Evolutionary conservation across 768 basidiomycete genomes (phyloP), one percentile per base, ranked within the genome.

Genomic region (Lyophyllum semitale): DNA sequence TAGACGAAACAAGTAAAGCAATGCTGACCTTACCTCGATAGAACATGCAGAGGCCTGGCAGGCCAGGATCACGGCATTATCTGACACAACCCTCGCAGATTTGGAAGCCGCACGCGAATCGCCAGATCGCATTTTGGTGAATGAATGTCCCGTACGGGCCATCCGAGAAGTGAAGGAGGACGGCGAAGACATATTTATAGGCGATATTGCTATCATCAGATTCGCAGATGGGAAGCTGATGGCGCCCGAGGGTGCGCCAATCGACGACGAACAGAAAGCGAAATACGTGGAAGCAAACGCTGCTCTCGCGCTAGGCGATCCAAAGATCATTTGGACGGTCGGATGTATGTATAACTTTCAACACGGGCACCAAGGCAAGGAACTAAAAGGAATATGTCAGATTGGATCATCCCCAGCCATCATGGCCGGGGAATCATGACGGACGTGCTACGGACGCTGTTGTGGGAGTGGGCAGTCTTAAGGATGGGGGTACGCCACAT

Each of bases 341-440:
- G 88, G 87, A 59, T 77, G 88, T 88, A 65, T 12, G 79, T 56
- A 20, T 20, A n/a, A 18, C 37, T 17, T 56, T 42, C 8, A 38
- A 17, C 3, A 13, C n/a, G n/a, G n/a, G 30, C 29, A 45, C 42
- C 35, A 22, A 17, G 32, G 55, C 46, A 7, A 32, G 7, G 50
- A 45, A 42, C 30, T 50, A 22, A 37, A 47, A 42, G 5, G 27
- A 23, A 55, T 20, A 22, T 35, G 44, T n/a, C 62, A 88, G 88
- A 87, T 63, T 88, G 78, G 58, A 68, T 90, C 38, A 79, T 76
- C 5, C 74, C 83, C 15, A 79, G 78, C 30, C 80, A 87, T 62
- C 88, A 89, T 54, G 77, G 87, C 27, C 76, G 71, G 59, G 88
- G 89, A 0, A 89, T 91, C 58, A 91, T 91, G 90, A 79, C 81